Conservation (phyloP, 2,329 filamentous ascomycete genomes). For the Paecilomyces niveus region DNA sequence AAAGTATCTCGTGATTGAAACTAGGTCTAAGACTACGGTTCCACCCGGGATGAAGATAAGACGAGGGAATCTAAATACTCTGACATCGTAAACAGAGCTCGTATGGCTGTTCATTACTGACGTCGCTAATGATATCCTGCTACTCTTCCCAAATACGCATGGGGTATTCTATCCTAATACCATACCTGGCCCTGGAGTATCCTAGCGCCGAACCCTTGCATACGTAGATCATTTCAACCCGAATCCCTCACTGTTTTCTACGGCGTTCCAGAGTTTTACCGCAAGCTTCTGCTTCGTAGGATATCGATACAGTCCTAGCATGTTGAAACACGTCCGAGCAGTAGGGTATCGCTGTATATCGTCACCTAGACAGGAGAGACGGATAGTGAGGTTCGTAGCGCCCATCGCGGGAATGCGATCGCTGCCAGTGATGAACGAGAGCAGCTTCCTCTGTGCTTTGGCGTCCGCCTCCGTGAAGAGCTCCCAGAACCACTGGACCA, state of each 20-base stretch:
- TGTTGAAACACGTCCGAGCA: slow-evolving; percentile 87
- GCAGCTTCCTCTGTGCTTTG: slow-evolving; percentile 65
- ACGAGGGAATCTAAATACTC: too few species aligned
- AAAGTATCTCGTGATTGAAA: too few species aligned
- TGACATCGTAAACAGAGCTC: not conserved
- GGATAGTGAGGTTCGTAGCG: slow-evolving; percentile 69
- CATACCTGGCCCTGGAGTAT: not conserved
- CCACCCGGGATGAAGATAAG: too few species aligned
- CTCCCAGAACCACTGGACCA: slow-evolving; percentile 83
- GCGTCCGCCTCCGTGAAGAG: slow-evolving; percentile 62
- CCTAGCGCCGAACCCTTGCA: not conserved
- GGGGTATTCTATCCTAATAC: not conserved
- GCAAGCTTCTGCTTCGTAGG: slow-evolving; percentile 59
- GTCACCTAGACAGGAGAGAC: slow-evolving; percentile 66
- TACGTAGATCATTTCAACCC: slow-evolving; percentile 60
- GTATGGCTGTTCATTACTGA: not conserved
- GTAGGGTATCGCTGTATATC: slow-evolving; percentile 71
- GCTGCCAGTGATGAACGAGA: slow-evolving; percentile 84
- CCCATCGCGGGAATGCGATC: slow-evolving; percentile 88
- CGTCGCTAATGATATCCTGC: not conserved
- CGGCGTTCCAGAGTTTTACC: slow-evolving; percentile 71
- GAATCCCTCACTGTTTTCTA: slow-evolving; percentile 88
- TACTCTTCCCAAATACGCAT: not conserved
- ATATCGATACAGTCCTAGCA: slow-evolving; percentile 70
- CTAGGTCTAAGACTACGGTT: too few species aligned